Base-by-base conservation (phyloP, 129 eudicot species). In the Chrysanthemum seticuspe region DNA sequence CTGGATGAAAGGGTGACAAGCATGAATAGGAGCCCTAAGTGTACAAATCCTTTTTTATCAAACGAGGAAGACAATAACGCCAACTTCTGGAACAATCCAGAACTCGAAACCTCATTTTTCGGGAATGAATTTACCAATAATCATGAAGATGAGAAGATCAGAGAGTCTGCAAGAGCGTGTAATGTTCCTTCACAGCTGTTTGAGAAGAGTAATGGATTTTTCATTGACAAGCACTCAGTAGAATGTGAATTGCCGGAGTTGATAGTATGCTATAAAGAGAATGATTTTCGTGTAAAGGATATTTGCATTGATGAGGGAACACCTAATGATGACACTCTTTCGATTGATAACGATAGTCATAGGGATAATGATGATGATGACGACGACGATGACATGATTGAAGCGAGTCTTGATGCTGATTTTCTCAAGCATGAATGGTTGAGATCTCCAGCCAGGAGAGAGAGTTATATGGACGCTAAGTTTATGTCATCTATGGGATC, bases 221-320 rank as follows among this genome's bases (percentile, higher is more conserved):
- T 54, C 72, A 76, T 86, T 15, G 89, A 88, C 73, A 90, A 87
- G 66, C 77, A 62, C 58, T 57, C 83, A 2, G 56, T 74, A 65
- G 92, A 90, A 47, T 87, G 72, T 74, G 90, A 84, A 25, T 40
- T 81, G 61, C 95, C 98, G 2, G 91, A 92, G 67, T 70, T 85
- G 70, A 60, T 80, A 15, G 86, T 89, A 65, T 87, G 96, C 74
- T 89, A 89, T 68, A 82, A 87, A 75, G 96, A 90, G 72, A 79
- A 70, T 21, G 77, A 71, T 55, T 71, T 65, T 66, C 75, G 27
- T 10, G 84, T 88, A 45, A 90, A 86, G 84, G 90, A 89, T 78
- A 82, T 87, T 68, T 72, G 91, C 58, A 68, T 89, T 45, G 95
- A 92, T 76, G 95, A 84, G 44, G 88, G 85, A 34, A 49, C 73